Conservation (phyloP, 495 filamentous ascomycete genomes). For the Daldinia grandis region DNA sequence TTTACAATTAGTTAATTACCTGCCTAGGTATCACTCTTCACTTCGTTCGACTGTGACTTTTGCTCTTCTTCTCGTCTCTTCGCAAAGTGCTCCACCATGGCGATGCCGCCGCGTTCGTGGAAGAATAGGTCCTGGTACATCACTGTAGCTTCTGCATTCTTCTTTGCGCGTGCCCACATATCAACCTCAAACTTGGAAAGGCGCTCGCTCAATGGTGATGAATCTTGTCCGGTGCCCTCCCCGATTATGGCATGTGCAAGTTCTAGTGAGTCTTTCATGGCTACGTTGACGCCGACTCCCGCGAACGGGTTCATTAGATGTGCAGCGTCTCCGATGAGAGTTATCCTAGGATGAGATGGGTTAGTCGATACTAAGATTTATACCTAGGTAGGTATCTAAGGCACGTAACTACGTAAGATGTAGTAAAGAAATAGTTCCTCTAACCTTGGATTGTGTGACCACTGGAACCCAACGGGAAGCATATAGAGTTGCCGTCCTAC, state of each 20-base stretch:
- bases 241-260: neutral
- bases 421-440: neutral
- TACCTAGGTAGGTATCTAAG: no score
- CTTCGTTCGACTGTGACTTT: neutral
- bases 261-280: constrained; percentile 9
- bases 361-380: neutral
- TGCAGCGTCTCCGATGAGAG: neutral
- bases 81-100: neutral
- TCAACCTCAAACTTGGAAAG: neutral
- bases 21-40: no score
- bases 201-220: neutral
- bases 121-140: neutral
- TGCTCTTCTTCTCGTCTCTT: neutral
- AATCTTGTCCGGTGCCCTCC: neutral
- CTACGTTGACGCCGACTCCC: constrained; percentile 13
- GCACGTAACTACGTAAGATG: neutral
- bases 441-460: neutral
- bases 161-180: neutral
- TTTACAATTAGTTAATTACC: neutral
- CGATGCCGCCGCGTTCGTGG: neutral
- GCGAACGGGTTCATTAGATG: constrained; percentile 10
- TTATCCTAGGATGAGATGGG: neutral
- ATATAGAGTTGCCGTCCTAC: neutral
- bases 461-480: neutral
- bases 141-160: neutral